Percentiles rank a stretch among this genome's conserved stretches.
Evolutionary conservation across 306 rosid genomes (phyloP).

Genomic region (Pachyrhizus erosus): DNA sequence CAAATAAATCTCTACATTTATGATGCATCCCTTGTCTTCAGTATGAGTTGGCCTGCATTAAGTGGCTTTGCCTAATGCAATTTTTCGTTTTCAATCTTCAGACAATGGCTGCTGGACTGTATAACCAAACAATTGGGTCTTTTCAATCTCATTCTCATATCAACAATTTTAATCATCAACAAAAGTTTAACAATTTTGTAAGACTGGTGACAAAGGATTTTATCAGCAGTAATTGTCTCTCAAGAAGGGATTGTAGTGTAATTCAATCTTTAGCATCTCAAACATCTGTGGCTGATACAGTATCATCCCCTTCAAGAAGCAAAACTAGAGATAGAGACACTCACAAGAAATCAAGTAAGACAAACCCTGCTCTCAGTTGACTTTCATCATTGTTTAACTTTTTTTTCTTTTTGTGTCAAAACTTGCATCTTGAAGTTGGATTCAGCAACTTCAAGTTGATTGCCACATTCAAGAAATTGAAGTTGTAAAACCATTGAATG

Average conservation of each 20-base stretch:
- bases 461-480: background rate
- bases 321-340: slow-evolving; percentile 42
- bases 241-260: slow-evolving; percentile 47
- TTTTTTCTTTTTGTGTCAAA: background rate
- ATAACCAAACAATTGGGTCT: slow-evolving; percentile 57
- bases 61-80: slow-evolving; percentile 4
- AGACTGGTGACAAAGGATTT: slow-evolving; percentile 52
- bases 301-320: slow-evolving; percentile 60
- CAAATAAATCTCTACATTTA: background rate
- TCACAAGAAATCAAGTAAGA: slow-evolving; percentile 71
- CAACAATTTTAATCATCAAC: slow-evolving; percentile 37
- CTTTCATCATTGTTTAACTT: background rate
- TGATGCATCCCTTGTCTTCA: background rate
- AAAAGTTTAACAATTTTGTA: slow-evolving; percentile 48
- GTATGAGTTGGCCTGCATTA: background rate
- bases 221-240: slow-evolving; percentile 49
- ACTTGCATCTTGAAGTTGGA: slow-evolving; percentile 19
- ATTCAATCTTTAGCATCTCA: slow-evolving; percentile 67
- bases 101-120: slow-evolving; percentile 75
- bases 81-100: slow-evolving; percentile 48
- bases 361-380: background rate
- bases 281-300: slow-evolving; percentile 63
- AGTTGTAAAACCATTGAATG: background rate
- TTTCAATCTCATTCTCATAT: slow-evolving; percentile 41
- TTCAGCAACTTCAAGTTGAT: slow-evolving; percentile 1